phyloP scores from a whole-genome alignment of 345 rosid genomes.

The Nasturtium officinale region DNA sequence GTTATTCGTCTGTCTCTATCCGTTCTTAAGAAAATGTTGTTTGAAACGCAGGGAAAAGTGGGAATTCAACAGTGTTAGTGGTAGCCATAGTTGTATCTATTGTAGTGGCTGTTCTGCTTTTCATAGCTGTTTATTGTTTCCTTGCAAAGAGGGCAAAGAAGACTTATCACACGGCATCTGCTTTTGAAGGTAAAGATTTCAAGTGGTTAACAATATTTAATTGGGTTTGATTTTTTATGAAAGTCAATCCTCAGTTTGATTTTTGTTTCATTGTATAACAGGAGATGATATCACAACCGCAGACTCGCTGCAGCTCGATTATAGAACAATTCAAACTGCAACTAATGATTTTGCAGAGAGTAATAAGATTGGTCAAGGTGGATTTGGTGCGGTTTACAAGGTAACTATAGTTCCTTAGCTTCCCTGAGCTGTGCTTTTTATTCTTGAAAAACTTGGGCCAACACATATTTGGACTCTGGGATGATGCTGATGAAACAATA shows the following conservation, averaged over 20 bases:
- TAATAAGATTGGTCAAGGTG: slow-evolving; percentile 67
- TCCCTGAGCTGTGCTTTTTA: not conserved
- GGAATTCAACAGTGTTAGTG: slow-evolving; percentile 29
- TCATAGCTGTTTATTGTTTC: slow-evolving; percentile 42
- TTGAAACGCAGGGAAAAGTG: slow-evolving; percentile 42
- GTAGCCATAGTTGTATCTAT: slow-evolving; percentile 47
- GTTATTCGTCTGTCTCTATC: too few relatives aligned
- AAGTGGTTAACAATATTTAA: not conserved
- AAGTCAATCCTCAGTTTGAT: not conserved
- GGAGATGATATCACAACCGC: slow-evolving; percentile 39
- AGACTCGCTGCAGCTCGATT: slow-evolving; percentile 56
- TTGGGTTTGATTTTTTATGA: not conserved
- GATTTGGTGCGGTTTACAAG: slow-evolving; percentile 71
- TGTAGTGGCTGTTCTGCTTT: slow-evolving; percentile 36
- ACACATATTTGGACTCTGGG: not conserved
- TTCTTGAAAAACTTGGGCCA: not conserved
- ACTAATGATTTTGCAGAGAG: slow-evolving; percentile 50
- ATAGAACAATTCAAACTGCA: slow-evolving; percentile 49
- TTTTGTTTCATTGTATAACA: slow-evolving; percentile 27
- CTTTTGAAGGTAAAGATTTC: slow-evolving; percentile 44
- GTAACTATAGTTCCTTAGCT: slow-evolving; percentile 36
- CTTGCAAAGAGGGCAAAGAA: slow-evolving; percentile 44
- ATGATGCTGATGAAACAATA: not conserved
- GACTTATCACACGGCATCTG: slow-evolving; percentile 8
- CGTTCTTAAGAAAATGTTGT: slow-evolving; percentile 2